A percentile compares a stretch with the other conserved stretches of the same genome.
Conservation (phyloP, 345 rosid genomes). For the Toxicodendron radicans region DNA sequence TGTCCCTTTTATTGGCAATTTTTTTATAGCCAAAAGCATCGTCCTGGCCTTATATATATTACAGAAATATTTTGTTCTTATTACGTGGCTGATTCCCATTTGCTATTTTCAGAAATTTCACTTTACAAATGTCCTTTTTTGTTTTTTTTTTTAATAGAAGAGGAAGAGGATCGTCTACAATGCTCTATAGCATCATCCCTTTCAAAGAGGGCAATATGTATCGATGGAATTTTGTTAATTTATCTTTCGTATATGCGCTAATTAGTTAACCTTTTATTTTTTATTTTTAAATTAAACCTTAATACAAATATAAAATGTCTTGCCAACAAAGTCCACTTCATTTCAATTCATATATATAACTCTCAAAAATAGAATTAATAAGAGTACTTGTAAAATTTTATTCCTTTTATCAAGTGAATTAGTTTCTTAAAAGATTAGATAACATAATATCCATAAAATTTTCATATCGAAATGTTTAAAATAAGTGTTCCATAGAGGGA, state of each 20-base stretch:
- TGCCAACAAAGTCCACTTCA: too few species aligned
- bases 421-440: too few species aligned
- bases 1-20: slow-evolving; percentile 38
- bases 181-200: not conserved
- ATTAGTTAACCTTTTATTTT: too few species aligned
- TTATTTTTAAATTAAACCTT: too few species aligned
- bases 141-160: not conserved
- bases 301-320: too few species aligned
- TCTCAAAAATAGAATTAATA: too few species aligned
- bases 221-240: not conserved
- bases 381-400: too few species aligned
- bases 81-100: slow-evolving; percentile 20
- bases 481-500: not conserved
- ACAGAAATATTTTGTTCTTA: not conserved
- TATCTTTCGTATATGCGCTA: not conserved
- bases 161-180: not conserved
- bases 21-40: slow-evolving; percentile 22
- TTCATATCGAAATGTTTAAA: too few species aligned
- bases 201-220: not conserved
- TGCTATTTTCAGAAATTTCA: not conserved
- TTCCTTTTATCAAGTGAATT: too few species aligned
- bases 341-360: too few species aligned
- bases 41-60: slow-evolving; percentile 1
- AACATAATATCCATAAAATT: too few species aligned
- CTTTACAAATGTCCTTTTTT: not conserved